Evolutionary conservation across 768 basidiomycete species (phyloP).

Genomic region (Cyathus striatus): DNA sequence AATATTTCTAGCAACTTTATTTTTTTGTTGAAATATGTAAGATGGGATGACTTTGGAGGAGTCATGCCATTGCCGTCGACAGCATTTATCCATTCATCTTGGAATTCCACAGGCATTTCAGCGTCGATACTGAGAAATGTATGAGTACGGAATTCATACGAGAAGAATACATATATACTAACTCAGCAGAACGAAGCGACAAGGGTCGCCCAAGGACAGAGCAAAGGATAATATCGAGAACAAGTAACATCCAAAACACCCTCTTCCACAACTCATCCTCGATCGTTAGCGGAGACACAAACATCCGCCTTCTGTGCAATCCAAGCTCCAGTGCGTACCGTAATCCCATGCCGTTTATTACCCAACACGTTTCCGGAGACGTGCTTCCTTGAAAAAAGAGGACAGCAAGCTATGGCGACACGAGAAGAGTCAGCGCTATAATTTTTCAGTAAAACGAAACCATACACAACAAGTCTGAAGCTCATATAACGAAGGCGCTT

Average conservation of each 20-base stretch:
- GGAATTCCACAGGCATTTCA: constrained; percentile 55
- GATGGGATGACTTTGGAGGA: constrained; percentile 34
- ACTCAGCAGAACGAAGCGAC: constrained; percentile 57
- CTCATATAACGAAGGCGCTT: constrained; percentile 53
- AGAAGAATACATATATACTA: constrained; percentile 13
- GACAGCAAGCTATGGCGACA: constrained; percentile 36
- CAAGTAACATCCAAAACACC: constrained; percentile 36
- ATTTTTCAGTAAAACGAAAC: no score
- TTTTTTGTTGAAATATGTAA: constrained; percentile 38
- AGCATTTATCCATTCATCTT: constrained; percentile 49
- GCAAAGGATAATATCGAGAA: constrained; percentile 15
- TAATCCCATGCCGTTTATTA: constrained; percentile 46
- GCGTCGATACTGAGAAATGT: constrained; percentile 45
- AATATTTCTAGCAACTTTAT: constrained; percentile 48
- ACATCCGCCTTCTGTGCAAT: constrained; percentile 37
- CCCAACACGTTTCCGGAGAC: constrained; percentile 47
- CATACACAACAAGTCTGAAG: constrained; percentile 54
- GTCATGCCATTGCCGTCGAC: constrained; percentile 65
- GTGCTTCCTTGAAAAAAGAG: constrained; percentile 38
- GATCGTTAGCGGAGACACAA: constrained; percentile 19
- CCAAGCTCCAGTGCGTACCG: constrained; percentile 58
- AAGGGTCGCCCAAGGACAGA: constrained; percentile 50
- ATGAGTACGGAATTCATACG: not conserved
- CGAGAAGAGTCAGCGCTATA: no score
- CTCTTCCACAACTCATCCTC: constrained; percentile 63